Evolutionary conservation across 2,329 filamentous ascomycete species (phyloP).

Genomic region (Phialocephala subalpina): DNA sequence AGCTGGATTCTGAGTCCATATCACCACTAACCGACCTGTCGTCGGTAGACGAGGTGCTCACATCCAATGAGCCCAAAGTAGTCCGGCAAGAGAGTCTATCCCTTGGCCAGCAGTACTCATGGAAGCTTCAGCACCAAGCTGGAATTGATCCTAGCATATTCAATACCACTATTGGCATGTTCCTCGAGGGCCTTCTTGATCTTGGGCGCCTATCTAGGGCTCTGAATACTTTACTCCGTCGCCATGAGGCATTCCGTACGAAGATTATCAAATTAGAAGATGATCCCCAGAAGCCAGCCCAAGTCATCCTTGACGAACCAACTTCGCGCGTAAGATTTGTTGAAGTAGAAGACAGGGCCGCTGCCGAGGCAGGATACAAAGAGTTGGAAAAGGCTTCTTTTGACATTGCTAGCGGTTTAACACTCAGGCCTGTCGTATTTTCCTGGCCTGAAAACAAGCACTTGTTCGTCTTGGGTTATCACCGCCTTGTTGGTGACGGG

Average conservation of each 20-base stretch:
- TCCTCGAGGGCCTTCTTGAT: background rate
- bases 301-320: constrained; percentile 2
- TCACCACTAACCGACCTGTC: too few relatives aligned
- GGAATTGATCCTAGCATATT: constrained; percentile 2
- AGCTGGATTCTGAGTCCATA: background rate
- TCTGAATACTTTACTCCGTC: background rate
- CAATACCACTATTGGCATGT: constrained; percentile 8
- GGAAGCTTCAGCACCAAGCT: constrained; percentile 4
- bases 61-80: too few relatives aligned
- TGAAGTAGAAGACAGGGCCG: constrained; percentile 2
- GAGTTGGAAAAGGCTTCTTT: background rate
- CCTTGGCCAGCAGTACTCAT: constrained; percentile 8
- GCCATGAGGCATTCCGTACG: constrained; percentile 9
- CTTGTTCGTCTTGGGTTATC: constrained; percentile 6
- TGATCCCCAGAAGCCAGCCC: background rate
- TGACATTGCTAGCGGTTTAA: background rate
- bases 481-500: constrained; percentile 7
- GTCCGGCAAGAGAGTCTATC: background rate
- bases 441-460: background rate
- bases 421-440: background rate
- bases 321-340: background rate
- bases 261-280: too few relatives aligned
- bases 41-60: too few relatives aligned
- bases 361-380: background rate
- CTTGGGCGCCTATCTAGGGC: background rate